Base-by-base conservation (phyloP, 371 early-diverging fungal species). In the Chytridium lagenaria region DNA sequence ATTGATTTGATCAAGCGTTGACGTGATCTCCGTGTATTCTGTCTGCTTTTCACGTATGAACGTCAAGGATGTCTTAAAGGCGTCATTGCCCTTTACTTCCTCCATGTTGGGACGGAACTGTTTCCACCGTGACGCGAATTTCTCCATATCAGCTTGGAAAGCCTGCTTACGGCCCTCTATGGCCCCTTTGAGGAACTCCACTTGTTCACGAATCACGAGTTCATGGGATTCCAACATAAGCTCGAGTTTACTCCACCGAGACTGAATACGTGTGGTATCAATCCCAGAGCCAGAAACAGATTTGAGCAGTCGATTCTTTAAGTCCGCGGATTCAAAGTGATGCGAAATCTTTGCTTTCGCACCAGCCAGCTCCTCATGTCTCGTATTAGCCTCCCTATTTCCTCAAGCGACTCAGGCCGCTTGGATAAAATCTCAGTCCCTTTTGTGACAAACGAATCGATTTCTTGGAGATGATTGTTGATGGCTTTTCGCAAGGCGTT, bases 221-320 rank as follows among this genome's bases (percentile, higher is more conserved):
- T 87, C 86, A 67, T 86, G 86, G 51, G 86, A 80, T 68, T 87
- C 84, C 15, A 87, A 71, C 82, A 86, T 81, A 0, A 87, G 44
- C 64, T 87, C 88, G 38, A 87, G 59, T 66, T 84, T 83, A 66
- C 71, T 77, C 85, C 85, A 86, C 38, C 80, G 78, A 0, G 80
- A 50, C 52, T 77, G 76, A 1, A 81, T 67, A 16, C 68, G 68
- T 2, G 79, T 63, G 16, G 73, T 69, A 68, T 85, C 84, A 10
- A 83, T 68, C 28, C 84, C 84, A 19, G 68, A 51, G 0, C 83
- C 85, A 19, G 81, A 75, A 0, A 85, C 85, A 16, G 83, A 78
- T 59, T 82, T 85, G 2, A 86, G 75, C 12, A 86, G 77, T 63
- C 78, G 78, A 71, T 85, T 84, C 61, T 82, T 82, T 1, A 66